These are phyloP conservation scores for Raffaelea deltoideospora DNA, from an alignment of 2,329 filamentous ascomycete species.

Conservation along the genomic window DNA sequence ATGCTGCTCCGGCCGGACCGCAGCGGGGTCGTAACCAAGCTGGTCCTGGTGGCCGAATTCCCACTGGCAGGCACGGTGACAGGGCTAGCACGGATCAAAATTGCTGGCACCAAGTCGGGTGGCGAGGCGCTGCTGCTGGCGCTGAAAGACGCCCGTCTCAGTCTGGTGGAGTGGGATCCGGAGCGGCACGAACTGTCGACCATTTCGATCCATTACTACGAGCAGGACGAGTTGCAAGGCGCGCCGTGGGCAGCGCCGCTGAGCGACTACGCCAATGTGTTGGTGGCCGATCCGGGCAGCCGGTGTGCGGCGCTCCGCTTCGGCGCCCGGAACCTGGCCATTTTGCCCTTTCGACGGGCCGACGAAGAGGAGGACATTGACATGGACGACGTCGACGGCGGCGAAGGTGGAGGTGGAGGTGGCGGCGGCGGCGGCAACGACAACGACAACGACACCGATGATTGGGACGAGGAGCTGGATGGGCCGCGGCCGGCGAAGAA, in stretches of 20 bases:
- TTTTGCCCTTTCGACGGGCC: conserved; percentile 76
- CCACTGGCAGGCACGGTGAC: conserved; percentile 71
- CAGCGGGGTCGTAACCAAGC: conserved; percentile 54
- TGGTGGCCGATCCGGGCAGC: conserved; percentile 81
- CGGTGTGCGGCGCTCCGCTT: conserved; percentile 93
- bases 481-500: conserved; percentile 44
- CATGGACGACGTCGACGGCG: too few species aligned
- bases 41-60: conserved; percentile 76
- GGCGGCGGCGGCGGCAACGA: too few species aligned
- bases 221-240: conserved; percentile 75
- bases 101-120: conserved; percentile 56
- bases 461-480: conserved; percentile 74
- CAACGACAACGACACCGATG: conserved; percentile 73
- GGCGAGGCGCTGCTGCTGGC: conserved; percentile 74
- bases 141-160: conserved; percentile 83
- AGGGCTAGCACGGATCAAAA: conserved; percentile 64
- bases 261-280: conserved; percentile 60
- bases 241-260: conserved; percentile 70
- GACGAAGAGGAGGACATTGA: conserved; percentile 62
- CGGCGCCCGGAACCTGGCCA: conserved; percentile 74
- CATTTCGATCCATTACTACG: conserved; percentile 94
- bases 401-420: too few species aligned
- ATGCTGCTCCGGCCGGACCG: conserved; percentile 47
- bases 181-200: conserved; percentile 66
- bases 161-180: conserved; percentile 86